Base-by-base conservation (phyloP, 371 early-diverging fungal genomes). In the Circinella minor region DNA sequence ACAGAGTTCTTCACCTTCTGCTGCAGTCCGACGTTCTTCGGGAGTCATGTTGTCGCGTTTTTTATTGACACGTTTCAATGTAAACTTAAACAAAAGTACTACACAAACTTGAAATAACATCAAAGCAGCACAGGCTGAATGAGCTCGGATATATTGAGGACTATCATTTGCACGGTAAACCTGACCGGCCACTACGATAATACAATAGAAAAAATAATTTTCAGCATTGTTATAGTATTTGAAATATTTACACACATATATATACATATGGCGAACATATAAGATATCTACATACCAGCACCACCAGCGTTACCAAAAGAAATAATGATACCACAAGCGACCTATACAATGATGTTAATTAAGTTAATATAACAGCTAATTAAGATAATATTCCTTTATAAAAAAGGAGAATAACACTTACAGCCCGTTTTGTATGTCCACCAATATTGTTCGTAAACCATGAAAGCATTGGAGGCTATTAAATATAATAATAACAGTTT, bases 371-470 rank as follows among this genome's bases (percentile, higher is more conserved):
- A 27, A 27, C 27, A 27, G 27, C 27, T 27, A 27, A n/a, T n/a
- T n/a, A n/a, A n/a, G n/a, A n/a, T n/a, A n/a, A 27, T 27, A 27
- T 27, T 27, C 2, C 27, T 27, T 27, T 27, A 27, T 27, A 27
- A 27, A 27, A 27, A 27, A 27, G 27, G 2, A 27, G 27, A 27
- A 27, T 27, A 27, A 82, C 80, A 0, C 85, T 87, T 46, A 85
- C 85, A 74, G 85, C 88, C 38, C 86, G 81, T 74, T 88, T 89
- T n/a, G 89, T 88, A 66, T 87, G 84, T 0, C 91, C 91, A 65
- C 85, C 88, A 54, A 87, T 78, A 51, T 88, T 89, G 72, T 81
- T 85, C 7, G 86, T 81, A 67, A 88, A 84, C 89, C 89, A 90
- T 3, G 82, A 77, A 9, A 88, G 67, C 84, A 86, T 87, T 55